Conservation (phyloP, 2,329 filamentous ascomycete genomes). For the Clonostachys byssicola region DNA sequence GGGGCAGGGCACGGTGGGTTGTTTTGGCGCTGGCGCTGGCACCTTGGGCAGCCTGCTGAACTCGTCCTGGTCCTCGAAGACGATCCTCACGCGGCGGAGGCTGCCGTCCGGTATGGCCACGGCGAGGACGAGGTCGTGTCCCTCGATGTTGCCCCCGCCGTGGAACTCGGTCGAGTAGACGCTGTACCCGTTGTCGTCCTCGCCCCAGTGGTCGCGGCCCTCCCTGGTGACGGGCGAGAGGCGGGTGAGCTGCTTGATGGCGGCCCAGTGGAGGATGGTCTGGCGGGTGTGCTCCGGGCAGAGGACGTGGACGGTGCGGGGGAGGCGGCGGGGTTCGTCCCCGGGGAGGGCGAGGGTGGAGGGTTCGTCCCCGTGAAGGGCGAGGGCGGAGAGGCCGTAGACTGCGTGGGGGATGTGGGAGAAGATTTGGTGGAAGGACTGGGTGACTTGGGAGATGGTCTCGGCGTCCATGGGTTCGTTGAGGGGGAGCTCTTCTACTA, state of each 20-base stretch:
- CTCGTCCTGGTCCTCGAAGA: background rate
- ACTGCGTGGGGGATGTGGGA: conserved; percentile 40
- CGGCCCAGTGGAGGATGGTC: conserved; percentile 34
- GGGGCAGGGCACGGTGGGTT: no score
- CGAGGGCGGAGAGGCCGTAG: conserved; percentile 37
- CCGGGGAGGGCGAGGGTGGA: conserved; percentile 40
- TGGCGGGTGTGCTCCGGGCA: conserved; percentile 28
- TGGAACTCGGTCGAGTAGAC: conserved; percentile 5
- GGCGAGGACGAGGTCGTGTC: conserved; percentile 24
- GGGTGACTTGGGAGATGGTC: conserved; percentile 26
- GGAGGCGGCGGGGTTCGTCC: conserved; percentile 16
- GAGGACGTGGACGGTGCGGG: conserved; percentile 30
- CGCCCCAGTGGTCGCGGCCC: no score
- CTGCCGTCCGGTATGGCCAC: conserved; percentile 22
- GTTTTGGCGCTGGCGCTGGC: no score
- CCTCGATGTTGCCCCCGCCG: conserved; percentile 18
- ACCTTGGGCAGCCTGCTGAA: no score
- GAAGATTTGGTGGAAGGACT: conserved; percentile 30
- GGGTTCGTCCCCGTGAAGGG: conserved; percentile 38
- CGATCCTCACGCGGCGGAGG: background rate
- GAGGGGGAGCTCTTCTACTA: no score
- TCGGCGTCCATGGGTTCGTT: conserved; percentile 12
- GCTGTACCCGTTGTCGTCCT: no score
- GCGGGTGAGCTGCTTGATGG: background rate
- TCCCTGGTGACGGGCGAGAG: no score